phyloP scores from a whole-genome alignment of 2,329 filamentous ascomycete genomes.

The Penicillium sp. region DNA sequence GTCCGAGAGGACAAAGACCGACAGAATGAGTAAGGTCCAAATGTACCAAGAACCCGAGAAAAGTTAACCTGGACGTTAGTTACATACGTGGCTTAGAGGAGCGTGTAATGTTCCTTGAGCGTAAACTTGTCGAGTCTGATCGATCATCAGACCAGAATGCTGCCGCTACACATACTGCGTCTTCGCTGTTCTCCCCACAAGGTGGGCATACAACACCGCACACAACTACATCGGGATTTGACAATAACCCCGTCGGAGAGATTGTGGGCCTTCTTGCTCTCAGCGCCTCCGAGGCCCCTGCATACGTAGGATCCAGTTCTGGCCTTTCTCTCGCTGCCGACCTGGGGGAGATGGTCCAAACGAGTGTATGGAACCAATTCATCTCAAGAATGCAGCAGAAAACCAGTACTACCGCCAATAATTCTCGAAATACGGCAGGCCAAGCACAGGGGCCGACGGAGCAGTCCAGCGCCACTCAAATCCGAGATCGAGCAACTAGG shows the following conservation, averaged over 20 bases:
- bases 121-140: slow-evolving; percentile 21
- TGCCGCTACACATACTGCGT: slow-evolving; percentile 11
- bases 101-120: slow-evolving; percentile 43
- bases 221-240: slow-evolving; percentile 19
- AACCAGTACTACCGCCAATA: slow-evolving; percentile 14
- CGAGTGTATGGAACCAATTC: slow-evolving; percentile 54
- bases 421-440: slow-evolving; percentile 5
- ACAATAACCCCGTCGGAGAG: slow-evolving; percentile 40
- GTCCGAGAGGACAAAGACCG: slow-evolving; percentile 39
- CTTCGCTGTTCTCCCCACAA: slow-evolving; percentile 25
- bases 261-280: slow-evolving; percentile 51
- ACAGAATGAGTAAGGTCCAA: slow-evolving; percentile 32
- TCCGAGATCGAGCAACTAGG: slow-evolving; percentile 31
- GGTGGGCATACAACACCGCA: slow-evolving; percentile 16
- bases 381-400: slow-evolving; percentile 29
- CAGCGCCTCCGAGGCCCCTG: slow-evolving; percentile 45
- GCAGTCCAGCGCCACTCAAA: slow-evolving; percentile 14
- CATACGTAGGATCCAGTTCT: slow-evolving; percentile 51
- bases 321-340: slow-evolving; percentile 50
- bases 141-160: slow-evolving; percentile 11
- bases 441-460: slow-evolving; percentile 11
- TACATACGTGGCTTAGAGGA: slow-evolving; percentile 45
- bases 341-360: slow-evolving; percentile 53
- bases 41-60: not conserved
- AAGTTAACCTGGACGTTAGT: slow-evolving; percentile 21